These are phyloP conservation scores for Ustilaginoidea virens DNA, from an alignment of 2,329 filamentous ascomycete genomes.

Conservation along the genomic window DNA sequence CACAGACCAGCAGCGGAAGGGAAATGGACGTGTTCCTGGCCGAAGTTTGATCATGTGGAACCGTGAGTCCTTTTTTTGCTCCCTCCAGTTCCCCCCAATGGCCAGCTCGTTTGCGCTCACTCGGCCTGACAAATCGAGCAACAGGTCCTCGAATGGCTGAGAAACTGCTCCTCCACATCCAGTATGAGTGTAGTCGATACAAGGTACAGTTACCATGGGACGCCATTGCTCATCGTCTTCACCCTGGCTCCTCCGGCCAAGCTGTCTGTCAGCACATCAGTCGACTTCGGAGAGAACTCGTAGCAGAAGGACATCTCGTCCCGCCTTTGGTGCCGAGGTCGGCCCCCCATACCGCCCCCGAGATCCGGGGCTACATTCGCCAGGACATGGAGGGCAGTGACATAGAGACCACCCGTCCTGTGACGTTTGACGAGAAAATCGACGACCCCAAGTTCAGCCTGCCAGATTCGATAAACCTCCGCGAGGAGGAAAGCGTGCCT, in stretches of 20 bases:
- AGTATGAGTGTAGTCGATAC: conserved; percentile 21
- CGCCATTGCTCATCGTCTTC: conserved; percentile 22
- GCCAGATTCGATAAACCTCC: conserved; percentile 5
- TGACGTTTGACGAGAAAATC: conserved; percentile 17
- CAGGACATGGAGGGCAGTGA: conserved; percentile 11
- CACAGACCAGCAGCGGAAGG: conserved; percentile 10
- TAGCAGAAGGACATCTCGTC: conserved; percentile 25
- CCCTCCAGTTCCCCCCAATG: background rate
- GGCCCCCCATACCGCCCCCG: conserved; percentile 8
- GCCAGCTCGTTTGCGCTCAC: background rate
- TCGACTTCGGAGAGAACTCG: conserved; percentile 18
- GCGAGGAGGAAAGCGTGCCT: conserved; percentile 4
- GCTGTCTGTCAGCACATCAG: conserved; percentile 22
- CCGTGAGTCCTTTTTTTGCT: conserved; percentile 20
- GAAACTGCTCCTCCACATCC: conserved; percentile 24
- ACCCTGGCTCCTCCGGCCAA: conserved; percentile 23
- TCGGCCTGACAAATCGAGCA: background rate
- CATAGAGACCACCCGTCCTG: conserved; percentile 12
- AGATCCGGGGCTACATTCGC: conserved; percentile 19
- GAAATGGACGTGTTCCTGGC: conserved; percentile 16
- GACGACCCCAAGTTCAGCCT: conserved; percentile 18
- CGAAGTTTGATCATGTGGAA: conserved; percentile 26
- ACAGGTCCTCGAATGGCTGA: conserved; percentile 30
- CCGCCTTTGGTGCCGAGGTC: conserved; percentile 19
- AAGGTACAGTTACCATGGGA: conserved; percentile 23